Percentiles rank a stretch among this genome's conserved stretches.
Evolutionary conservation across 441 rosid genomes (phyloP).

Genomic region (Aquilaria agallochum): DNA sequence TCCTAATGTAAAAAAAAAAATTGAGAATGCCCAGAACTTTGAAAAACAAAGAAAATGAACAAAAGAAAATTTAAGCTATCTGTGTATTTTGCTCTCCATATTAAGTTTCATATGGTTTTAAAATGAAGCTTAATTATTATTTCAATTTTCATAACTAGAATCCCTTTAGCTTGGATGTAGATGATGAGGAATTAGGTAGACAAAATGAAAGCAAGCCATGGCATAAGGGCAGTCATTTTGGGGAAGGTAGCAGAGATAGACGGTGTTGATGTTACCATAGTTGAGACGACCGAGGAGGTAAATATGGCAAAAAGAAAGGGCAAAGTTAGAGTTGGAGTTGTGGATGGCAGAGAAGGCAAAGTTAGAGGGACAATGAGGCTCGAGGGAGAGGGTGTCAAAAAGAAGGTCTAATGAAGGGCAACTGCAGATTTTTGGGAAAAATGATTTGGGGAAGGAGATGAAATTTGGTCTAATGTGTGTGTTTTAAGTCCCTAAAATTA

Average conservation of each 20-base stretch:
- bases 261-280: conserved; percentile 86
- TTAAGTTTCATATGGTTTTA: no score
- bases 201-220: conserved; percentile 44
- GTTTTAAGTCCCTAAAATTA: no score
- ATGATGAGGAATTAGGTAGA: conserved; percentile 21
- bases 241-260: conserved; percentile 67
- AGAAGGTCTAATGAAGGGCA: conserved; percentile 60
- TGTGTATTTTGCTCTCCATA: no score
- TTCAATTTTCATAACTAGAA: no score
- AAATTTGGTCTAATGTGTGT: no score
- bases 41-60: no score
- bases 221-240: conserved; percentile 42
- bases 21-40: no score
- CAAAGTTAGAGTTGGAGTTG: conserved; percentile 12
- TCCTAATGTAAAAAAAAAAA: no score
- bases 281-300: conserved; percentile 68
- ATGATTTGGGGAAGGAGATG: no score
- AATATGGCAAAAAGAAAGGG: conserved; percentile 75
- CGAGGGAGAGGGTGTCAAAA: conserved; percentile 49
- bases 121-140: no score
- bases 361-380: conserved; percentile 90
- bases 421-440: conserved; percentile 21
- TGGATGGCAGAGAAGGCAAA: conserved; percentile 51
- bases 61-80: no score
- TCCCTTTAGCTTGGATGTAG: no score